These are phyloP conservation scores for Claviceps cyperi DNA, from an alignment of 2,329 filamentous ascomycete genomes.

Conservation along the genomic window DNA sequence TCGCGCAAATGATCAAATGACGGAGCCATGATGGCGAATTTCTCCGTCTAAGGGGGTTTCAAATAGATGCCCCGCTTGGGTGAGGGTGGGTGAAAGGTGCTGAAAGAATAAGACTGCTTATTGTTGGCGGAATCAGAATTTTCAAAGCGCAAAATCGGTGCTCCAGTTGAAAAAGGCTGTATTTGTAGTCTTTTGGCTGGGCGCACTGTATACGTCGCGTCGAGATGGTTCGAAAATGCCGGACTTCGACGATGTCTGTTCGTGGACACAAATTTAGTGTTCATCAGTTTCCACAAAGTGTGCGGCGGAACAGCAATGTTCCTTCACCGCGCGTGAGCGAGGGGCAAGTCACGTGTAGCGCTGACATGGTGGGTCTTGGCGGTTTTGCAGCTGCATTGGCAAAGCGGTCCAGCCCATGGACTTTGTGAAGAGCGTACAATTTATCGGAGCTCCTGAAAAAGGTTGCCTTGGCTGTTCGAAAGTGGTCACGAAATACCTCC, in stretches of 20 bases:
- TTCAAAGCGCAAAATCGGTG: neutral
- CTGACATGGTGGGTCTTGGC: constrained; percentile 4
- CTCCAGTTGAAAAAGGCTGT: neutral
- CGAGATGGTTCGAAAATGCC: neutral
- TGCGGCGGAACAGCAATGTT: constrained; percentile 27
- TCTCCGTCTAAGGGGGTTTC: constrained; percentile 19
- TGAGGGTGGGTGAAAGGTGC: constrained; percentile 7
- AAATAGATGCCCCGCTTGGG: constrained; percentile 22
- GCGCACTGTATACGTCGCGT: constrained; percentile 1
- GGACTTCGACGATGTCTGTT: neutral
- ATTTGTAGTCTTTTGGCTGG: neutral
- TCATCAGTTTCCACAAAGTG: constrained; percentile 24
- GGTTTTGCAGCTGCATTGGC: constrained; percentile 1
- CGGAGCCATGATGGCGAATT: constrained; percentile 57
- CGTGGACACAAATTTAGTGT: constrained; percentile 24
- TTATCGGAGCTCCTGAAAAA: constrained; percentile 12
- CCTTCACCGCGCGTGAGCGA: constrained; percentile 18
- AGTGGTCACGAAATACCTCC: constrained; percentile 5
- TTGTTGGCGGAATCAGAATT: neutral
- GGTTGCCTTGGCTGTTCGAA: constrained; percentile 10
- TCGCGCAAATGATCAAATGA: constrained; percentile 88
- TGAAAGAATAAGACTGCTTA: neutral
- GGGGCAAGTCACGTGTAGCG: constrained; percentile 28
- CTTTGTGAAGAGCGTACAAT: constrained; percentile 5
- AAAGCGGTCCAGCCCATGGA: neutral